Evolutionary conservation across 1,139 yeast genomes (phyloP).

Genomic region (Candida buenavistaensis): DNA sequence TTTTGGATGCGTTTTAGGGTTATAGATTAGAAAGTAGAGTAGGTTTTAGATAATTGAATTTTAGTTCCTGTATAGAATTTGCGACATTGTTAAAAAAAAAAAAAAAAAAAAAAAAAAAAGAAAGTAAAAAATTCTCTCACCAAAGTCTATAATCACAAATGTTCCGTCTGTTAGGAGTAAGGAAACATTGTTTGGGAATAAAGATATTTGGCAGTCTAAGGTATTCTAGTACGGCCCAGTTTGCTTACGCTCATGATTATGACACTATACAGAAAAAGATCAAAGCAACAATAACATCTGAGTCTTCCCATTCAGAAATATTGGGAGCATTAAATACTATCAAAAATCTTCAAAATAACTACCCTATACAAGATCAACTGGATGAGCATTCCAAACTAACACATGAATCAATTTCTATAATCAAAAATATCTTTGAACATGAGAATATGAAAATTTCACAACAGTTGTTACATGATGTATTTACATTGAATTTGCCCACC

Average conservation of each 20-base stretch:
- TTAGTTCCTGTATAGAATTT: too few species aligned
- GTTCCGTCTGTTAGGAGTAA: too few species aligned
- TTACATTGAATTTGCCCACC: slow-evolving; percentile 37
- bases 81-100: too few species aligned
- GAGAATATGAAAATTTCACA: slow-evolving; percentile 20
- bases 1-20: slow-evolving; percentile 5
- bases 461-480: slow-evolving; percentile 27
- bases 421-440: slow-evolving; percentile 21
- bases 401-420: slow-evolving; percentile 16
- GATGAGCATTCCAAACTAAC: slow-evolving; percentile 17
- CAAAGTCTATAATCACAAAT: too few species aligned
- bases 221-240: slow-evolving; percentile 7
- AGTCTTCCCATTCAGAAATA: slow-evolving; percentile 8
- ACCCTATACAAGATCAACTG: slow-evolving; percentile 14
- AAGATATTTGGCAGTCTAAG: background rate
- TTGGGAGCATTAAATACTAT: slow-evolving; percentile 23
- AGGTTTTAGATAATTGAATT: too few species aligned
- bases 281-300: slow-evolving; percentile 8
- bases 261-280: slow-evolving; percentile 10
- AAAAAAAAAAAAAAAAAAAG: too few species aligned
- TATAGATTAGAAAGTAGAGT: background rate
- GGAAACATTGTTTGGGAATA: background rate
- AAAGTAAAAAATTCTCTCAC: too few species aligned
- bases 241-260: slow-evolving; percentile 17
- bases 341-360: slow-evolving; percentile 18